Conservation (phyloP, 192 early-diverging fungal genomes). For the Obelidium mucronatum region DNA sequence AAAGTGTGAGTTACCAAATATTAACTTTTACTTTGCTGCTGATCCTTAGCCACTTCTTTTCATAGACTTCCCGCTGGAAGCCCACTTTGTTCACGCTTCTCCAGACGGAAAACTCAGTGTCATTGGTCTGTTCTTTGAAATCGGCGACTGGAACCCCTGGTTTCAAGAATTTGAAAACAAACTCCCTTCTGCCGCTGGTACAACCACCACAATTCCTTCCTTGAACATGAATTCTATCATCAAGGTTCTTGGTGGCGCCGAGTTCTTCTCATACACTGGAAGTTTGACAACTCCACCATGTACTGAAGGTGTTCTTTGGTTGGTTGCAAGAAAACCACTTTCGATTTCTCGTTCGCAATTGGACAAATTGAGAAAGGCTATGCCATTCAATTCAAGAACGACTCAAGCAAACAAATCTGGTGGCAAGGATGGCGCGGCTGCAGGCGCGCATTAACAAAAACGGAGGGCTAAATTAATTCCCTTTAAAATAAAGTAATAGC, state of each 20-base stretch:
- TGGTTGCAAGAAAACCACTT: not conserved
- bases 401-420: not conserved
- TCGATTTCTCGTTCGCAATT: not conserved
- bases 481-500: no score
- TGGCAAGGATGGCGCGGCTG: no score
- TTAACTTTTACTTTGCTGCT: not conserved
- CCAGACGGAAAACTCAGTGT: constrained; percentile 5
- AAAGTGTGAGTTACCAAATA: not conserved
- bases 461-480: no score
- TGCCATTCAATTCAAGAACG: constrained; percentile 7
- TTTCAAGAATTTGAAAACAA: not conserved
- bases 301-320: constrained; percentile 63
- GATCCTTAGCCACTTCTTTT: not conserved
- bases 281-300: constrained; percentile 62
- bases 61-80: not conserved
- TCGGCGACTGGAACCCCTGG: not conserved
- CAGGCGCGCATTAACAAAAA: no score
- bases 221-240: not conserved
- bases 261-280: not conserved
- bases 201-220: not conserved
- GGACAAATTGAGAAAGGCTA: not conserved
- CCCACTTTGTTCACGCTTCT: constrained; percentile 16
- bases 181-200: not conserved
- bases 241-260: not conserved
- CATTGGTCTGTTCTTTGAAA: constrained; percentile 21